These are phyloP conservation scores for Atkinsonella texensis DNA, from an alignment of 2,329 filamentous ascomycete genomes.

Conservation along the genomic window DNA sequence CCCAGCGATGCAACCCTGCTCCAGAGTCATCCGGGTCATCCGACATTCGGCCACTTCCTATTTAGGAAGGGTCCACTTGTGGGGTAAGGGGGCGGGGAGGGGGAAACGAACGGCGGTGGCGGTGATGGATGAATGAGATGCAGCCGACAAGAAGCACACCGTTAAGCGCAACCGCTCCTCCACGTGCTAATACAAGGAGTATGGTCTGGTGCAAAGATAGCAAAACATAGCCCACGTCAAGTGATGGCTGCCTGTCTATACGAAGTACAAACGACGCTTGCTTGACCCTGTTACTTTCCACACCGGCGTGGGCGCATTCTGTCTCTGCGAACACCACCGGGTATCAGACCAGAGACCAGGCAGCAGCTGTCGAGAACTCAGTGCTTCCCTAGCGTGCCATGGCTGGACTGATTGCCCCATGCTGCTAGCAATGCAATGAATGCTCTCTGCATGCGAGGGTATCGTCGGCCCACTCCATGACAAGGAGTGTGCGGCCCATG, in stretches of 20 bases:
- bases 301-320: no score
- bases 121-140: background rate
- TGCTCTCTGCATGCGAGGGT: no score
- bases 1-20: background rate
- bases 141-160: background rate
- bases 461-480: no score
- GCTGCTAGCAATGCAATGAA: background rate
- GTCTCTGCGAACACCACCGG: no score
- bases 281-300: background rate
- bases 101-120: no score
- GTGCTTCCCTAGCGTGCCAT: background rate
- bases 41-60: conserved; percentile 5
- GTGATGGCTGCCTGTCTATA: no score
- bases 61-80: background rate
- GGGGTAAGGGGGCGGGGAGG: background rate
- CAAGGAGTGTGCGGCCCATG: background rate
- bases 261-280: no score
- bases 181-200: background rate
- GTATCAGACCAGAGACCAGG: background rate
- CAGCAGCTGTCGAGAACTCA: background rate
- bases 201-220: no score
- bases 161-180: conserved; percentile 3
- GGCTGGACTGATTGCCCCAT: background rate
- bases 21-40: background rate
- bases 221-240: no score